Conservation (phyloP, 2,329 filamentous ascomycete genomes). For the Penicillium sclerotiorum region DNA sequence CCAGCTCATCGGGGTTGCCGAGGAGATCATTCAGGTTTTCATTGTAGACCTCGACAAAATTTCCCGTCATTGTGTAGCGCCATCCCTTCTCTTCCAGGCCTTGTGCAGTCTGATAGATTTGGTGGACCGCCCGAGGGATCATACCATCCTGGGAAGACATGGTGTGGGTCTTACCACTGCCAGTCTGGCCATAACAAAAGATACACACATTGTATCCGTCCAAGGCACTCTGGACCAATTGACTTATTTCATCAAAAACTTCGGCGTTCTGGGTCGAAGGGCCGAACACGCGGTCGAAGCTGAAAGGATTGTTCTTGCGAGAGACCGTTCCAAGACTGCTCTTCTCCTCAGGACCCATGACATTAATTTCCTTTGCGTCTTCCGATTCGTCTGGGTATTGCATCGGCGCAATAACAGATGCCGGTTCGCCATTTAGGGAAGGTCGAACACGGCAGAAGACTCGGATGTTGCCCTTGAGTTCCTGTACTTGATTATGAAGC, state of each 20-base stretch:
- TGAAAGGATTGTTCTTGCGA: slow-evolving; percentile 80
- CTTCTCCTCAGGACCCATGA: slow-evolving; percentile 81
- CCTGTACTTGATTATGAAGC: slow-evolving; percentile 96
- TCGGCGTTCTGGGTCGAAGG: slow-evolving; percentile 77
- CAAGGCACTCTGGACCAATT: slow-evolving; percentile 91
- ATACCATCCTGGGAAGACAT: slow-evolving; percentile 93
- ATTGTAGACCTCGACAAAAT: slow-evolving; percentile 97
- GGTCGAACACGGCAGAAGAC: slow-evolving; percentile 97
- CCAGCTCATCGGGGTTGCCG: slow-evolving; percentile 68
- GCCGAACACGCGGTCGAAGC: slow-evolving; percentile 90
- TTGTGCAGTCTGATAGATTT: slow-evolving; percentile 89
- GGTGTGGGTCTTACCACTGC: slow-evolving; percentile 93
- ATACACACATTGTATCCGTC: slow-evolving; percentile 99
- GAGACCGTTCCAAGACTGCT: slow-evolving; percentile 76
- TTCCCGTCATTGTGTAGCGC: slow-evolving; percentile 91
- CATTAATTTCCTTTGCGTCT: slow-evolving; percentile 82
- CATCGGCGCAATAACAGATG: slow-evolving; percentile 70
- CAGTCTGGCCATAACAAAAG: slow-evolving; percentile 97
- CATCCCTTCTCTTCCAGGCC: slow-evolving; percentile 87
- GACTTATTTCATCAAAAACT: slow-evolving; percentile 94
- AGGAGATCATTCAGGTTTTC: slow-evolving; percentile 93
- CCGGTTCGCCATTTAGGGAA: slow-evolving; percentile 59
- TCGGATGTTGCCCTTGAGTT: slow-evolving; percentile 96
- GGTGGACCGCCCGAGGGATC: slow-evolving; percentile 88
- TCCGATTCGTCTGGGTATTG: slow-evolving; percentile 76